Evolutionary conservation across 2,329 filamentous ascomycete genomes (phyloP), one percentile per base, ranked within the genome.

Genomic region (Cercospora sojina): DNA sequence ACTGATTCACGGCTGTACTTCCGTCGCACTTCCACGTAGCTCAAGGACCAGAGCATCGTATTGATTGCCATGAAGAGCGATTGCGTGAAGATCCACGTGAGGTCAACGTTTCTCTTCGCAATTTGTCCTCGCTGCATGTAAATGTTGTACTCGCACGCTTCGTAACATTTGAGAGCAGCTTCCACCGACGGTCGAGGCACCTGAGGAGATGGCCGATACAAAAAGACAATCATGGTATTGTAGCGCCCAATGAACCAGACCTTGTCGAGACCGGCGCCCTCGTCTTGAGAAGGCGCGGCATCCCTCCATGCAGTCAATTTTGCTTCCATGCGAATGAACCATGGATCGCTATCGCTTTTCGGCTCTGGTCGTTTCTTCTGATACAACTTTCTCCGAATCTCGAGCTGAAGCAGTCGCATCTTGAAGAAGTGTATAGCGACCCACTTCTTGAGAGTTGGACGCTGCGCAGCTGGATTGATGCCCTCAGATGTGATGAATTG

Each of bases 31-130:
- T 94, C 90, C 3, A 90, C 85, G 75, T 96, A 97, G 1, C 93
- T 96, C 7, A 96, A 85, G 1, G 91, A 88, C 95, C 95, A 99
- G 0, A 99, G 85, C 59, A 97, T 86, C 5, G 92, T 93, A 76
- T 97, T 97, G 65, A 98, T 85, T 4, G 91, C 89, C 88, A 96
- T 95, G 80, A 96, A 97, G 47, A 98, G 85, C 20, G 90, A 89
- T 66, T 97, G 86, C 1, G 96, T 87, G 75, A 97, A 97, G 51
- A 97, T 90, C 94, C 94, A 98, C 0, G 93, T 97, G 67, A 97
- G 84, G 75, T 97, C 94, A 10, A 95, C 87, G 23, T 88, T 88
- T 13, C 86, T 85, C 16, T 86, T 88, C 70, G 90, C 86, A 75
- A 97, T 90, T 77, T 97, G 93, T 73, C 90, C 88, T 75, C 87